These are phyloP conservation scores for Paramecium pentaurelia DNA, from an alignment of 73 alveolate genomes.

Conservation along the genomic window DNA sequence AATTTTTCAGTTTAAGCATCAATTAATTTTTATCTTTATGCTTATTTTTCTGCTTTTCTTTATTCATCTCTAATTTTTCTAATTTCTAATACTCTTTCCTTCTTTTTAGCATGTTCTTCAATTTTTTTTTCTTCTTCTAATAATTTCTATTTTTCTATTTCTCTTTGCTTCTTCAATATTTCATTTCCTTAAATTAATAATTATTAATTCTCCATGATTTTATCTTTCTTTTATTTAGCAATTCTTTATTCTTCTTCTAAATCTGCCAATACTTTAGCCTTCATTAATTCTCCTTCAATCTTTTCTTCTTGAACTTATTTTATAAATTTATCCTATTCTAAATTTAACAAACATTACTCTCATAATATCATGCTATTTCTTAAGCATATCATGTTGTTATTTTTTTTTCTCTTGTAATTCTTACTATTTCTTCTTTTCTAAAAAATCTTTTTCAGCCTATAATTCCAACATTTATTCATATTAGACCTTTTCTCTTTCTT, in stretches of 20 bases:
- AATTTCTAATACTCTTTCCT: slow-evolving; percentile 73
- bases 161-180: slow-evolving; percentile 60
- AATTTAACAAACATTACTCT: slow-evolving; percentile 22
- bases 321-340: slow-evolving; percentile 60
- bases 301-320: slow-evolving; percentile 82
- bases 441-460: slow-evolving; percentile 61
- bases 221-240: slow-evolving; percentile 74
- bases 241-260: slow-evolving; percentile 66
- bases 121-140: slow-evolving; percentile 83
- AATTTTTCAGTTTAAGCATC: slow-evolving; percentile 75
- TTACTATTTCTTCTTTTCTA: slow-evolving; percentile 72
- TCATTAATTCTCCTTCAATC: slow-evolving; percentile 86
- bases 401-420: slow-evolving; percentile 74
- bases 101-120: slow-evolving; percentile 83
- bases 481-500: slow-evolving; percentile 38
- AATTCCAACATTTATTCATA: slow-evolving; percentile 47
- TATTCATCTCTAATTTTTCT: slow-evolving; percentile 74
- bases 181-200: slow-evolving; percentile 59
- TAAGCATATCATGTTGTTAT: slow-evolving; percentile 73
- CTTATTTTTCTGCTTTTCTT: slow-evolving; percentile 74
- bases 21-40: slow-evolving; percentile 77
- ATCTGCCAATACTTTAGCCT: slow-evolving; percentile 65
- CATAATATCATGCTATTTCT: slow-evolving; percentile 72
- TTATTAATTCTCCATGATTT: slow-evolving; percentile 62
- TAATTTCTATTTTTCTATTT: slow-evolving; percentile 67